Evolutionary conservation across 2,329 filamentous ascomycete genomes (phyloP).

Genomic region (Nannizziopsis arthrosporioides): DNA sequence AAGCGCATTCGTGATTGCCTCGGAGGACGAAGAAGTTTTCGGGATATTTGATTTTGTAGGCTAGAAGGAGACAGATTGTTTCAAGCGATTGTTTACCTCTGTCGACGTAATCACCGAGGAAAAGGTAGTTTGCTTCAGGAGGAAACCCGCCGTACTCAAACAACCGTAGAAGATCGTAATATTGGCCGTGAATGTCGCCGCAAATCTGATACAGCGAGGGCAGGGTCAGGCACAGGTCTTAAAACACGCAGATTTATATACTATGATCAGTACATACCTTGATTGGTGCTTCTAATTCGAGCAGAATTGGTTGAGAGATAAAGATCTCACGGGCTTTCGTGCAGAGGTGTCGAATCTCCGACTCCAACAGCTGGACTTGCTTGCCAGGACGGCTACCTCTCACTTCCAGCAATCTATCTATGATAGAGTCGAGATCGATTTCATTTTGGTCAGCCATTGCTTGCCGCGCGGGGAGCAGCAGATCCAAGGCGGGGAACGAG

Average conservation of each 20-base stretch:
- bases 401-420: conserved; percentile 94
- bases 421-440: conserved; percentile 98
- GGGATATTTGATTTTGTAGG: conserved; percentile 99
- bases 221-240: conserved; percentile 9
- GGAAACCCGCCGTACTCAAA: conserved; percentile 99
- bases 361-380: conserved; percentile 92
- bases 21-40: conserved; percentile 99
- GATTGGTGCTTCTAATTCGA: conserved; percentile 96
- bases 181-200: conserved; percentile 98
- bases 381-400: conserved; percentile 95
- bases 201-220: conserved; percentile 58
- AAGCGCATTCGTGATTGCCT: conserved; percentile 97
- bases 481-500: conserved; percentile 13
- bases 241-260: conserved; percentile 5
- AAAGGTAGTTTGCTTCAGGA: conserved; percentile 97
- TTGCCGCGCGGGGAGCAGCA: conserved; percentile 27
- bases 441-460: conserved; percentile 69
- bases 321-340: conserved; percentile 99
- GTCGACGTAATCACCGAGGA: conserved; percentile 97
- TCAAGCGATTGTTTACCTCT: conserved; percentile 98
- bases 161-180: conserved; percentile 91
- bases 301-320: conserved; percentile 94
- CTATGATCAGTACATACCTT: conserved; percentile 54
- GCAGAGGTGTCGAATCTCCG: conserved; percentile 93
- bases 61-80: conserved; percentile 90